phyloP scores from a whole-genome alignment of 2,329 filamentous ascomycete genomes.

The Blumeria graminis region DNA sequence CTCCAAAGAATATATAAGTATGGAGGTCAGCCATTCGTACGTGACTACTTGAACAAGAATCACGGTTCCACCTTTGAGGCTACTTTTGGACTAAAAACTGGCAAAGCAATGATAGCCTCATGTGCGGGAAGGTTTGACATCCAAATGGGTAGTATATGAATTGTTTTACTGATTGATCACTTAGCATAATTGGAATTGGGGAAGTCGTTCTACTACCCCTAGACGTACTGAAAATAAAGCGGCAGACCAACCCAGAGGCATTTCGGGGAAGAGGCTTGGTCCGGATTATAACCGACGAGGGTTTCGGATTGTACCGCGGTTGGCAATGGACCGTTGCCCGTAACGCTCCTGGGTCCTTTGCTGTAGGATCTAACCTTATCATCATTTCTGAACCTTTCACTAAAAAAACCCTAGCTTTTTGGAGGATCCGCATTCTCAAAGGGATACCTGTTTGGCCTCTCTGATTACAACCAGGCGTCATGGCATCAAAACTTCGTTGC shows the following conservation, averaged over 20 bases:
- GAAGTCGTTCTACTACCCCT: slow-evolving; percentile 89
- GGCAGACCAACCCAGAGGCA: slow-evolving; percentile 95
- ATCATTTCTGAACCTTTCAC: neutral
- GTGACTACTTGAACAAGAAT: slow-evolving; percentile 65
- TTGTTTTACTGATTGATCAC: neutral
- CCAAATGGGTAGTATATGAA: neutral
- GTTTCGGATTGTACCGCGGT: slow-evolving; percentile 83
- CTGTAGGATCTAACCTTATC: slow-evolving; percentile 32
- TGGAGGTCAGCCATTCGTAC: slow-evolving; percentile 82
- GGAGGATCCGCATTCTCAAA: slow-evolving; percentile 94
- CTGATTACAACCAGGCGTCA: slow-evolving; percentile 82
- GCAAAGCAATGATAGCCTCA: slow-evolving; percentile 95
- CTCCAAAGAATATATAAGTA: slow-evolving; percentile 98
- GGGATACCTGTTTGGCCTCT: slow-evolving; percentile 74
- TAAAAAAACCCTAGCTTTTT: slow-evolving; percentile 41
- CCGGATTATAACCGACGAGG: slow-evolving; percentile 77
- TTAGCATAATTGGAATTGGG: slow-evolving; percentile 78
- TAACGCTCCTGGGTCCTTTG: slow-evolving; percentile 91
- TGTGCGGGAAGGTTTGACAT: slow-evolving; percentile 56
- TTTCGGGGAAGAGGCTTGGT: slow-evolving; percentile 85
- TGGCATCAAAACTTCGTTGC: slow-evolving; percentile 97
- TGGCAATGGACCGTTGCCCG: slow-evolving; percentile 95
- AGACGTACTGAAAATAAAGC: slow-evolving; percentile 97
- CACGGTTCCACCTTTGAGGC: slow-evolving; percentile 65
- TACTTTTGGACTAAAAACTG: slow-evolving; percentile 85